Conservation (phyloP, 257 asterid genomes). For the Datura wrightii region DNA sequence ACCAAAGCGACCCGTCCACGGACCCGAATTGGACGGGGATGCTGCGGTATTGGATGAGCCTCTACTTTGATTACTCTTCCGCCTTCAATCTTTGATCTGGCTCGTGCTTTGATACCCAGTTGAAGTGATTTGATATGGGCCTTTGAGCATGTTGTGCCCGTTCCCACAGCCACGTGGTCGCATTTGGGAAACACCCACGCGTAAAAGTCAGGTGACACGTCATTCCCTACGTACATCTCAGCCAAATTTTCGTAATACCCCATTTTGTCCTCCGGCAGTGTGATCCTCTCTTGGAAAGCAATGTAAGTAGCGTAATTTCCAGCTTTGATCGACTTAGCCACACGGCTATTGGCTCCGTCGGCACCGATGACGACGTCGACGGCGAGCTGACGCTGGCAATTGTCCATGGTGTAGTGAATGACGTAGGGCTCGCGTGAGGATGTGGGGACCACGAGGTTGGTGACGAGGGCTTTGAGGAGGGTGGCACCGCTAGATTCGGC, state of each 20-base stretch:
- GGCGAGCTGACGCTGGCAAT: slow-evolving; percentile 45
- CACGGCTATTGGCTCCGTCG: slow-evolving; percentile 88
- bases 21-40: slow-evolving; percentile 71
- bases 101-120: slow-evolving; percentile 53
- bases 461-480: slow-evolving; percentile 66
- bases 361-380: slow-evolving; percentile 83
- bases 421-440: slow-evolving; percentile 54
- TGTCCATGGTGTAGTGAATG: slow-evolving; percentile 57
- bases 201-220: slow-evolving; percentile 87
- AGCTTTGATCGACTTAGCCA: slow-evolving; percentile 76
- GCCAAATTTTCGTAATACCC: slow-evolving; percentile 74
- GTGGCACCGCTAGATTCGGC: slow-evolving; percentile 68
- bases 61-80: slow-evolving; percentile 68
- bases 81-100: slow-evolving; percentile 51
- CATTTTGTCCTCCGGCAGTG: slow-evolving; percentile 72
- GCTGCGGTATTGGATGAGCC: slow-evolving; percentile 92
- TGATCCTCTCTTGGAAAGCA: slow-evolving; percentile 77
- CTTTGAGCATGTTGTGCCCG: slow-evolving; percentile 64
- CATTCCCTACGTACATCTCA: slow-evolving; percentile 78
- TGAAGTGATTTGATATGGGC: slow-evolving; percentile 60
- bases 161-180: slow-evolving; percentile 90
- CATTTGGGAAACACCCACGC: slow-evolving; percentile 93
- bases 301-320: slow-evolving; percentile 75
- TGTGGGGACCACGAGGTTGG: slow-evolving; percentile 54
- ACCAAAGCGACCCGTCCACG: slow-evolving; percentile 75